These are phyloP conservation scores for Sugiyamaella paludigena DNA, from an alignment of 1,139 yeast genomes.

Conservation along the genomic window DNA sequence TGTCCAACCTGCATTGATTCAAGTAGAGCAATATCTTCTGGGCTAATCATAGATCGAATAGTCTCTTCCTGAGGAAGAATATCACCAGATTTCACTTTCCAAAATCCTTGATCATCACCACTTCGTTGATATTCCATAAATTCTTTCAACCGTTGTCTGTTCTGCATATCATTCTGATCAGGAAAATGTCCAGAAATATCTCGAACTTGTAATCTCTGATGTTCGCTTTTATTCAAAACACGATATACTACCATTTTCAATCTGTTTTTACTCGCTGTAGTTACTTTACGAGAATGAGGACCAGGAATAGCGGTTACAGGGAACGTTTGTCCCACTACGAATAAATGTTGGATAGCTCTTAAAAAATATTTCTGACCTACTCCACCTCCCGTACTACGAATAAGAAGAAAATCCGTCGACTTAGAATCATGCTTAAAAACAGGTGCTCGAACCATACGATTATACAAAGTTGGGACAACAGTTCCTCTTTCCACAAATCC, in stretches of 20 bases:
- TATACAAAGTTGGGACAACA: slow-evolving; percentile 89
- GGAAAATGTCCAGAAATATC: slow-evolving; percentile 94
- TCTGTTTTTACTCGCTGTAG: slow-evolving; percentile 88
- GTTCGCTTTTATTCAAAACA: slow-evolving; percentile 72
- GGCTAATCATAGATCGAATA: slow-evolving; percentile 80
- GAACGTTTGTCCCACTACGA: slow-evolving; percentile 87
- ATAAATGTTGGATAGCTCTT: slow-evolving; percentile 66
- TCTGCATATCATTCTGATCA: slow-evolving; percentile 96
- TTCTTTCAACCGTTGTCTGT: slow-evolving; percentile 90
- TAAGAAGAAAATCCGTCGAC: slow-evolving; percentile 75
- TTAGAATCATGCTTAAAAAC: slow-evolving; percentile 80
- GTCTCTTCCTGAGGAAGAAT: slow-evolving; percentile 75
- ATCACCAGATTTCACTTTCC: slow-evolving; percentile 83
- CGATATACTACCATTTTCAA: slow-evolving; percentile 92
- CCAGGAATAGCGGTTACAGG: slow-evolving; percentile 97
- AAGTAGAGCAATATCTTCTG: slow-evolving; percentile 84
- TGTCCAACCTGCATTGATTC: slow-evolving; percentile 95
- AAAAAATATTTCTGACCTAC: slow-evolving; percentile 54
- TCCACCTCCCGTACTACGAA: slow-evolving; percentile 74
- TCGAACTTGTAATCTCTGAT: slow-evolving; percentile 74
- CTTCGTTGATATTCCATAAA: slow-evolving; percentile 97
- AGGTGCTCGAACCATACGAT: slow-evolving; percentile 91
- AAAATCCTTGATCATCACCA: slow-evolving; percentile 92
- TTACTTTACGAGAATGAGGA: slow-evolving; percentile 94
- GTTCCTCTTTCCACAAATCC: slow-evolving; percentile 96